Base-by-base conservation (phyloP, 225 moss, liverwort and hornwort genomes). In the Ulota crispa region DNA sequence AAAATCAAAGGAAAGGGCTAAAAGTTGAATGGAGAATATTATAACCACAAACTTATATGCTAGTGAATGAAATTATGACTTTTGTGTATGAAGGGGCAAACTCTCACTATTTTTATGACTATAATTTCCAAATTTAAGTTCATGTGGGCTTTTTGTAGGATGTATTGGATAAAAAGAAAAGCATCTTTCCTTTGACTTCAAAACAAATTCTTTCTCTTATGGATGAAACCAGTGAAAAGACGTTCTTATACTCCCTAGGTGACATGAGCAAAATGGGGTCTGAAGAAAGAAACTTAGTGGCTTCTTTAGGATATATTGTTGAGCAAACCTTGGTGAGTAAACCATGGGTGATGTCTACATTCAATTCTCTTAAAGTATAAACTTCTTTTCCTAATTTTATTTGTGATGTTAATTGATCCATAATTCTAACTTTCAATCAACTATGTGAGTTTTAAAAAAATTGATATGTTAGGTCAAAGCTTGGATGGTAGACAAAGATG, bases 401-500 rank as follows among this genome's bases (percentile, higher is more conserved):
- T 24, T 14, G 13, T 43, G 0, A 53, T 43, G 2, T 0, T 72
- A 0, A 56, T 36, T n/a, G 1, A 37, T 0, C 28, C 1, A 68
- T 1, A 3, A 0, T 18, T 53, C 5, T 20, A 53, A 30, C 7
- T 4, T 0, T 5, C 10, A 39, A 39, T 1, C 7, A 20, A 0
- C 27, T 1, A 0, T 66, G 7, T 39, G 2, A 34, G 26, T 18
- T 41, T 0, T 53, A 8, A 72, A 56, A 45, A 2, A 42, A 0
- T 11, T 68, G 9, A 64, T 0, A 27, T 68, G 28, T 16, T 61
- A 98, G 98, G 78, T 95, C 50, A 94, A 98, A 65, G 95, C 92
- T 78, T 98, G 98, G 98, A 95, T 98, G 94, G 85, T 83, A 1
- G 91, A 93, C 32, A 95, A 95, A 72, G 94, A 95, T 75, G 91